phyloP scores from a whole-genome alignment of 2,329 filamentous ascomycete species.

The Fusarium devonianum region DNA sequence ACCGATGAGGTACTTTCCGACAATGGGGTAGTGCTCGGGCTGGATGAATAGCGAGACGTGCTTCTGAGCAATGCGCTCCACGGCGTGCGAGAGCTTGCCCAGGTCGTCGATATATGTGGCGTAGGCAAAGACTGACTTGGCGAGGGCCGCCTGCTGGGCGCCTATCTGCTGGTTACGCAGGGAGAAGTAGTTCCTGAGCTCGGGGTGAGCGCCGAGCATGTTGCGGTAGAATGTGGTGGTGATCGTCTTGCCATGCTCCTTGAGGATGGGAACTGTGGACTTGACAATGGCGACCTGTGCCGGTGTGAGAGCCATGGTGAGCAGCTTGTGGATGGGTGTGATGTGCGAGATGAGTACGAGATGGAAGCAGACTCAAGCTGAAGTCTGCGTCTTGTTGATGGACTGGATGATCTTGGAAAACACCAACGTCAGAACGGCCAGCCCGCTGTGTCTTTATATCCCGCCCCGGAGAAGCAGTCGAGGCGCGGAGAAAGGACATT shows the following conservation, averaged over 20 bases:
- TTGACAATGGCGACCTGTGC: conserved; percentile 76
- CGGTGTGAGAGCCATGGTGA: conserved; percentile 60
- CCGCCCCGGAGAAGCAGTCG: conserved; percentile 29
- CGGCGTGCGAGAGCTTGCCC: conserved; percentile 60
- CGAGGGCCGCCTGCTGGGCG: conserved; percentile 74
- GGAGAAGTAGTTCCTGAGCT: conserved; percentile 75
- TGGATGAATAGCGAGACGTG: conserved; percentile 75
- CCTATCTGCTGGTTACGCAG: conserved; percentile 71
- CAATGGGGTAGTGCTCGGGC: conserved; percentile 74
- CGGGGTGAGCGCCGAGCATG: conserved; percentile 69
- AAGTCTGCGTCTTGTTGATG: conserved; percentile 8
- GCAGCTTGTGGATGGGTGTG: conserved; percentile 2
- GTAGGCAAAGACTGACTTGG: conserved; percentile 74
- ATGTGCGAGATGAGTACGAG: background rate
- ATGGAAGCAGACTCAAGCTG: background rate
- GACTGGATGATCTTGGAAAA: conserved; percentile 16
- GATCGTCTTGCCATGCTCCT: conserved; percentile 72
- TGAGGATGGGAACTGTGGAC: conserved; percentile 75
- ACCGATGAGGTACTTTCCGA: conserved; percentile 71
- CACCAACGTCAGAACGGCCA: conserved; percentile 7
- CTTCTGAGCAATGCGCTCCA: conserved; percentile 78
- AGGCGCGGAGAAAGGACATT: conserved; percentile 35
- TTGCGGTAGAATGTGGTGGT: conserved; percentile 76
- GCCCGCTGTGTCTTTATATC: conserved; percentile 27
- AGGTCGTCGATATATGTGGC: conserved; percentile 76